Evolutionary conservation across 2,329 filamentous ascomycete species (phyloP).

Genomic region (Alternaria viburni): DNA sequence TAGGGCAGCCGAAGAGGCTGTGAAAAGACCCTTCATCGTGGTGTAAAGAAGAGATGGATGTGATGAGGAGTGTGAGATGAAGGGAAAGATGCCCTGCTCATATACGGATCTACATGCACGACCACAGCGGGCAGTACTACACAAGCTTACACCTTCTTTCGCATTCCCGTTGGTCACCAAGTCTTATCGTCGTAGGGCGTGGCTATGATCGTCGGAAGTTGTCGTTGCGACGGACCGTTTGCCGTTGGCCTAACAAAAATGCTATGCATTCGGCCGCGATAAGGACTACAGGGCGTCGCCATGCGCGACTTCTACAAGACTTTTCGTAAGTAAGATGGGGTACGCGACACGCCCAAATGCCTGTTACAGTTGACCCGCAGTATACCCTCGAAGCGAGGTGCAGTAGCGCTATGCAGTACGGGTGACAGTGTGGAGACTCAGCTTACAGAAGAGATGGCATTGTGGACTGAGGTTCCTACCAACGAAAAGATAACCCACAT

Average conservation of each 20-base stretch:
- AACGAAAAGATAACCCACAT: slow-evolving; percentile 7
- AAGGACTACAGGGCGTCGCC: slow-evolving; percentile 14
- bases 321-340: slow-evolving; percentile 8
- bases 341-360: slow-evolving; percentile 11
- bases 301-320: background rate
- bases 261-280: slow-evolving; percentile 19
- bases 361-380: slow-evolving; percentile 4
- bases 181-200: slow-evolving; percentile 19
- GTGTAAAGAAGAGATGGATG: background rate
- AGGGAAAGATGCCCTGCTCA: slow-evolving; percentile 10
- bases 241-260: background rate
- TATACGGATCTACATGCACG: slow-evolving; percentile 15
- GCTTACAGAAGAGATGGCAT: slow-evolving; percentile 8
- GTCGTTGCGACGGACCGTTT: slow-evolving; percentile 1
- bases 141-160: slow-evolving; percentile 2
- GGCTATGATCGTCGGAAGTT: background rate
- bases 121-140: background rate
- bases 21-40: slow-evolving; percentile 36
- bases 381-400: slow-evolving; percentile 14
- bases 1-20: slow-evolving; percentile 34
- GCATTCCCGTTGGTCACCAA: slow-evolving; percentile 24
- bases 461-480: background rate
- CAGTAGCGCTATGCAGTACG: slow-evolving; percentile 24
- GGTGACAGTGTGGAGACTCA: slow-evolving; percentile 28
- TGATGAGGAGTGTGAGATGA: background rate